Base-by-base conservation (phyloP, 2,329 filamentous ascomycete species). In the Aureobasidium namibiae region DNA sequence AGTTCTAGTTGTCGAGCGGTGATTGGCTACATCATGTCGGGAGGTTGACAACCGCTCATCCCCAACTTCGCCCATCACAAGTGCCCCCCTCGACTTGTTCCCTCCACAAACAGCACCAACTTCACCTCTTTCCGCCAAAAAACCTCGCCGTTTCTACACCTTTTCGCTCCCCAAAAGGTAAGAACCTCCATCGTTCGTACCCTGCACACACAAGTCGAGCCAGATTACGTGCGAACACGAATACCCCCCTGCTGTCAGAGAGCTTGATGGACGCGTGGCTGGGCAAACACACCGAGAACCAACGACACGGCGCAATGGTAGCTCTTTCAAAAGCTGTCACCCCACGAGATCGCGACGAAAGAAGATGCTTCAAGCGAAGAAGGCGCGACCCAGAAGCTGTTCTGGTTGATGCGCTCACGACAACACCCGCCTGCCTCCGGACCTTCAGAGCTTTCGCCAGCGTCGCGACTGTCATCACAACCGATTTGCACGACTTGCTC, bases 21-120 rank as follows among this genome's bases (percentile, higher is more conserved):
- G 52, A 56, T 56, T 56, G 38, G 52, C 52, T 45, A 39, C 53
- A 21, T 56, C 39, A 34, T 46, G 24, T 39, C 31, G 24, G 41
- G 16, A 6, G 31, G 39, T 45, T 41, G 52, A 36, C 52, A 48
- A 39, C 54, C 54, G 54, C 54, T 39, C 11, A 14, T 38, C 42
- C 42, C 42, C 54, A 57, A 57, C 53, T 57, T 56, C 38, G 39
- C 38, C n/a, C 39, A 36, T 45, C 42, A 33, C 31, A 21, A 38
- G 21, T 46, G 54, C 53, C 54, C 54, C 52, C 54, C 53, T 48
- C 42, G 53, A 56, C 41, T 39, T 54, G 52, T 39, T 48, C 18
- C 54, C 42, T 42, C 33, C 54, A 57, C 54, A 46, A n/a, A 46
- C 54, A 38, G 23, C 31, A 57, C 33, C 54, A n/a, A 39, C 42